Evolutionary conservation across 768 basidiomycete species (phyloP).

Genomic region (Lactifluus hygrophoroides): DNA sequence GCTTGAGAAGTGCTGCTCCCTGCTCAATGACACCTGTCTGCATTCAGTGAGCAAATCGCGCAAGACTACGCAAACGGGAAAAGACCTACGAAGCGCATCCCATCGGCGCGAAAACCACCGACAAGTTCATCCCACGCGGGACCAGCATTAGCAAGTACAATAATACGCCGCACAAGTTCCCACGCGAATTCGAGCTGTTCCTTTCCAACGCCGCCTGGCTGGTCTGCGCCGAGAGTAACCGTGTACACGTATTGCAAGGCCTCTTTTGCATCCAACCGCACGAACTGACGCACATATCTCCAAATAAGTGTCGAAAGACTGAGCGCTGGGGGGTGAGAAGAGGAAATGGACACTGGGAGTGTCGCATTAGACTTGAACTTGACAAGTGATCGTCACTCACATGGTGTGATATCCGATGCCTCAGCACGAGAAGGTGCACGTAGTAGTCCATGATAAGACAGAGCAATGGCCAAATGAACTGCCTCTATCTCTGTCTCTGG

Average conservation of each 20-base stretch:
- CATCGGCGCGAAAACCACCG: conserved; percentile 86
- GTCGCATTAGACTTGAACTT: background rate
- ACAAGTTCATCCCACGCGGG: conserved; percentile 89
- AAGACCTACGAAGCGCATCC: conserved; percentile 72
- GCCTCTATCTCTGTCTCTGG: conserved; percentile 86
- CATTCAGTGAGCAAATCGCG: background rate
- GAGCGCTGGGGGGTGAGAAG: conserved; percentile 60
- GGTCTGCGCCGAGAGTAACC: conserved; percentile 69
- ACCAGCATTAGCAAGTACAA: conserved; percentile 68
- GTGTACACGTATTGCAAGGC: conserved; percentile 94
- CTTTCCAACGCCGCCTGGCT: conserved; percentile 59
- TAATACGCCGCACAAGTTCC: conserved; percentile 71
- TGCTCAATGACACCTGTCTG: conserved; percentile 87
- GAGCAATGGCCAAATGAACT: conserved; percentile 84
- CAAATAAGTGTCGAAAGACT: conserved; percentile 81
- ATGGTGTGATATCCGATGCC: conserved; percentile 73
- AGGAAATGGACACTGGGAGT: conserved; percentile 56
- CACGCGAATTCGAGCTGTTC: conserved; percentile 78
- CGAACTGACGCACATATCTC: conserved; percentile 90
- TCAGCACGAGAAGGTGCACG: conserved; percentile 76
- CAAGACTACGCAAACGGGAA: background rate
- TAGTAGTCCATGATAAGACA: conserved; percentile 89
- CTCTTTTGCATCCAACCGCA: conserved; percentile 86
- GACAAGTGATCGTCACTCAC: conserved; percentile 35
- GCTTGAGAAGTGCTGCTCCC: conserved; percentile 64